Base-by-base conservation (phyloP, 805 yeast genomes). In the Sugiyamaella lignohabitans region DNA sequence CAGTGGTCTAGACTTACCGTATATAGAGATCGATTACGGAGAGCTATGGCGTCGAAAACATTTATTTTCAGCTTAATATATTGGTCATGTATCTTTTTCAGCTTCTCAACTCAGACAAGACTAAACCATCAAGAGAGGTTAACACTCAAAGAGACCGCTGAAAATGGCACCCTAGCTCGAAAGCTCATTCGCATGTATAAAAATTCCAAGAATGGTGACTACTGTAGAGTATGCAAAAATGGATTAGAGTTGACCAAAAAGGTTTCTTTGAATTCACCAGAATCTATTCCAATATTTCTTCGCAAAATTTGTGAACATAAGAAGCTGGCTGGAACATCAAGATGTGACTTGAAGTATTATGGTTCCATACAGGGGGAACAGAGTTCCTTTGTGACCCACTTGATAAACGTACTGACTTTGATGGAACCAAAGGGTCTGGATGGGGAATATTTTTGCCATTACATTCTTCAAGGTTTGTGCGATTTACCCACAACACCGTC, bases 391-490 rank as follows among this genome's bases (percentile, higher is more conserved):
- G 48, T 54, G 14, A 51, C 54, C 2, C 79, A 78, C 54, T 73
- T 78, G 47, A 71, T 75, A 11, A 75, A 77, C 51, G 63, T 78
- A 62, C 56, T 78, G 38, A 66, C 69, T 18, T 55, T 73, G 43
- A 74, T 79, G 72, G 74, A 76, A 53, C 77, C 82, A 11, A 57
- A 63, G 44, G 70, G 78, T 10, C 55, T 68, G 24, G 84, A 79
- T 55, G 83, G 81, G 27, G 75, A 75, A 38, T 79, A 79, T 55
- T 78, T 79, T 63, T 82, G 89, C 60, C 72, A 76, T 61, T 75
- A 63, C 59, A 63, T 71, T 53, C 68, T 71, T 41, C 69, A 63
- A 48, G 66, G 68, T 41, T 70, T 72, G 11, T 82, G 88, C 62
- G 59, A 67, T 3, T 64, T 74, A 30, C 87, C 87, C 3, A 61